Base-by-base conservation (phyloP, 495 filamentous ascomycete species). In the Penicillium simplicissimum region DNA sequence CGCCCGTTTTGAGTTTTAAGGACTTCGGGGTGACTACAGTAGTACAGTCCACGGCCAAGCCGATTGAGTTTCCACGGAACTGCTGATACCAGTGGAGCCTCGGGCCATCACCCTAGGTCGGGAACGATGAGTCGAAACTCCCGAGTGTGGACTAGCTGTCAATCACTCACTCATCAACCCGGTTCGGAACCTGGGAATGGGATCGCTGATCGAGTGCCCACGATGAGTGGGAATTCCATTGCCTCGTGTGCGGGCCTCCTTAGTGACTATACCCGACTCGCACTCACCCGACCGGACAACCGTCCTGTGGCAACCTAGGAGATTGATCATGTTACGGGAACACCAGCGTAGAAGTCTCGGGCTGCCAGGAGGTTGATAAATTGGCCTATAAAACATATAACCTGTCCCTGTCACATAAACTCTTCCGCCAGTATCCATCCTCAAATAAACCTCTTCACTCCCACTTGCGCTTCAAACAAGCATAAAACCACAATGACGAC, bases 401-500 rank as follows among this genome's bases (percentile, higher is more conserved):
- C 45, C 1, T 25, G 11, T 25, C 45, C 45, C 17, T 48, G 45
- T 48, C 45, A 25, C 45, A 48, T 25, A 25, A 9, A 9, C 17
- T 8, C 17, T 48, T 48, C 45, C 17, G 17, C 17, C 45, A 25
- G 1, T 48, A 25, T 48, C 45, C 25, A 48, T 48, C 23, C 17
- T 25, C 45, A 48, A 25, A 25, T 0, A 25, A 25, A 48, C 17
- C 4, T 25, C 19, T 48, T 48, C 45, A 48, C 45, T 48, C 19
- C 17, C 45, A 10, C 25, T 25, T 48, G 45, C 45, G 17, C 17
- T 48, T 25, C 11, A 2, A 48, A 48, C 17, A 48, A 48, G n/a
- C n/a, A n/a, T n/a, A n/a, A n/a, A 25, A 48, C 17, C 43, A 25
- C 45, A 48, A 54, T 54, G 52, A 37, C 52, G 52, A n/a, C 31